phyloP scores from a whole-genome alignment of 2,329 filamentous ascomycete species.

The Claviceps arundinis region DNA sequence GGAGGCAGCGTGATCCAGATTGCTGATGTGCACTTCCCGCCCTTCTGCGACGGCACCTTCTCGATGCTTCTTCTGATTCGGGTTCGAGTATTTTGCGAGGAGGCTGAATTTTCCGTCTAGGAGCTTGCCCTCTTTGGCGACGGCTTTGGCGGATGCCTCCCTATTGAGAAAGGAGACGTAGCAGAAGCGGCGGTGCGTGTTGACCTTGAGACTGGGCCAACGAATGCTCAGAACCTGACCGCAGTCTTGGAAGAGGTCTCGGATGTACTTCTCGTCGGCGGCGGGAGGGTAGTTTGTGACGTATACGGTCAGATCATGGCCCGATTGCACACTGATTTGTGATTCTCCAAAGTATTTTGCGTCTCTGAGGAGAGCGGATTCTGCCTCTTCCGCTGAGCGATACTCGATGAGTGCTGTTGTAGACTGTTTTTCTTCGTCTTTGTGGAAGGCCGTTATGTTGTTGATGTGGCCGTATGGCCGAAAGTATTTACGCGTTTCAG shows the following conservation, averaged over 20 bases:
- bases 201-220: slow-evolving; percentile 82
- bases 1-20: slow-evolving; percentile 46
- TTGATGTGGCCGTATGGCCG: slow-evolving; percentile 79
- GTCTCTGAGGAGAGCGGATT: slow-evolving; percentile 68
- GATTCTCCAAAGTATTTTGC: slow-evolving; percentile 65
- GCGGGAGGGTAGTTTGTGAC: slow-evolving; percentile 79
- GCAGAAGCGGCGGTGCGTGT: slow-evolving; percentile 82
- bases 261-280: slow-evolving; percentile 58
- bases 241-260: slow-evolving; percentile 55
- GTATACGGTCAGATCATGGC: slow-evolving; percentile 69
- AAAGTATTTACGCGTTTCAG: slow-evolving; percentile 77
- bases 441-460: slow-evolving; percentile 51
- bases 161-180: slow-evolving; percentile 77
- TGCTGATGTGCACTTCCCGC: slow-evolving; percentile 68
- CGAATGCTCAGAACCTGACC: slow-evolving; percentile 77
- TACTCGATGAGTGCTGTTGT: slow-evolving; percentile 76
- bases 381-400: slow-evolving; percentile 62
- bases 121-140: slow-evolving; percentile 55
- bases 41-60: slow-evolving; percentile 75
- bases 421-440: slow-evolving; percentile 45
- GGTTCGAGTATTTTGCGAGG: slow-evolving; percentile 73
- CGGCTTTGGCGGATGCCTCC: slow-evolving; percentile 57
- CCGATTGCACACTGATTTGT: slow-evolving; percentile 61
- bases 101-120: slow-evolving; percentile 58
- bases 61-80: slow-evolving; percentile 61